phyloP scores from a whole-genome alignment of 2,329 filamentous ascomycete genomes.

The Stachybotrys elegans region DNA sequence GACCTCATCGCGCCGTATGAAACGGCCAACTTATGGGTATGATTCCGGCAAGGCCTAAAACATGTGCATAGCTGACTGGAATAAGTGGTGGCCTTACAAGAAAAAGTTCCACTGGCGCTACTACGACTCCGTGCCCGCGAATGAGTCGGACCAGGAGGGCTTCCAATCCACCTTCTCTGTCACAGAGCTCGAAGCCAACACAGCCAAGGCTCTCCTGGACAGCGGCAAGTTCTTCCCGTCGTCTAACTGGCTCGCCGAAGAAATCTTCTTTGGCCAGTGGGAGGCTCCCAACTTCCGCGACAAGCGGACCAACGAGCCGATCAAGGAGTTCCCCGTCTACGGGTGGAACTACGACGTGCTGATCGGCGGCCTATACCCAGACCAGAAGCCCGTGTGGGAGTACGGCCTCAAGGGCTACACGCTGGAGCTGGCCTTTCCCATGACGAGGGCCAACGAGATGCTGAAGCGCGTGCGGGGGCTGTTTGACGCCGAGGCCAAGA shows the following conservation, averaged over 20 bases:
- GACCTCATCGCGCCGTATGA: constrained; percentile 43
- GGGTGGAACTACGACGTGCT: constrained; percentile 50
- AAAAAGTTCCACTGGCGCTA: constrained; percentile 48
- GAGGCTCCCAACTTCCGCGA: constrained; percentile 47
- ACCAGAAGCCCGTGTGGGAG: constrained; percentile 45
- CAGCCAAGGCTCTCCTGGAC: constrained; percentile 37
- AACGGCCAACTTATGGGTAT: constrained; percentile 47
- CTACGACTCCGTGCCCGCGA: constrained; percentile 40
- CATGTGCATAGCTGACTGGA: constrained; percentile 6
- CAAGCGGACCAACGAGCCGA: constrained; percentile 38
- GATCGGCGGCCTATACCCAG: constrained; percentile 45
- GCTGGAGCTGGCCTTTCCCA: constrained; percentile 46
- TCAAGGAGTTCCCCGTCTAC: constrained; percentile 43
- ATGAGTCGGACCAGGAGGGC: constrained; percentile 36
- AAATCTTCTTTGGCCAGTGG: constrained; percentile 44
- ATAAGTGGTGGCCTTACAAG: constrained; percentile 46
- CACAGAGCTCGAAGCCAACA: constrained; percentile 34
- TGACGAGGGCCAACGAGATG: constrained; percentile 44
- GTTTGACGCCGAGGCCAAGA: constrained; percentile 40
- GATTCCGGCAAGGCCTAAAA: background rate
- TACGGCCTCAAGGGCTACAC: constrained; percentile 41
- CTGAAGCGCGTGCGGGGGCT: constrained; percentile 41
- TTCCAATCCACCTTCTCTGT: constrained; percentile 50
- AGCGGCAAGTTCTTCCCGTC: constrained; percentile 39
- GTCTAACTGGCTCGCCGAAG: constrained; percentile 44